Conservation (phyloP, 75 land plant genomes). For the Cryptomeria japonica region DNA sequence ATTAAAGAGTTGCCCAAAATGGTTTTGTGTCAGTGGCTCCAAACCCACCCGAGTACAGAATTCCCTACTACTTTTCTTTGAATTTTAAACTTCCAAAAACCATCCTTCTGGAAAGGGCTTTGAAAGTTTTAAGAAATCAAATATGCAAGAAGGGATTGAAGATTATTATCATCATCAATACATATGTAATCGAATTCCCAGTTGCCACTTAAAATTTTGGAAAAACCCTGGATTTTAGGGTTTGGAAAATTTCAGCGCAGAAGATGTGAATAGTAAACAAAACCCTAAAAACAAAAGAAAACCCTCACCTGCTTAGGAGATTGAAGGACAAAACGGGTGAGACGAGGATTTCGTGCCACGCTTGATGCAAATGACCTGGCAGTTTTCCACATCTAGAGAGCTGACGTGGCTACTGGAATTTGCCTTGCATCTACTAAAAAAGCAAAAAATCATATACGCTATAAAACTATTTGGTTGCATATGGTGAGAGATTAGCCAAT, state of each 20-base stretch:
- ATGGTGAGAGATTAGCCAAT: too few relatives aligned
- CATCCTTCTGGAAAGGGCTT: not conserved
- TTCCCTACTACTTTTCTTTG: not conserved
- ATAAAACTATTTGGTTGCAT: too few relatives aligned
- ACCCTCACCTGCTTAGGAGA: not conserved
- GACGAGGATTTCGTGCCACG: constrained; percentile 1
- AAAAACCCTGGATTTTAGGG: not conserved
- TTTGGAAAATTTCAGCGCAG: not conserved
- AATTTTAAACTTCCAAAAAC: not conserved
- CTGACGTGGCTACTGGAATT: not conserved
- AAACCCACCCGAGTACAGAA: not conserved
- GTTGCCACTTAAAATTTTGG: not conserved
- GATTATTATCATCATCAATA: not conserved
- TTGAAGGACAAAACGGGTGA: constrained; percentile 8
- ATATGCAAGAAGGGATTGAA: not conserved
- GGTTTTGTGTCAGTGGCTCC: not conserved
- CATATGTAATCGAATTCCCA: too few relatives aligned
- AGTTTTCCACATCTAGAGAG: not conserved
- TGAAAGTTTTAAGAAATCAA: not conserved
- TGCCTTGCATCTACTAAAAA: not conserved
- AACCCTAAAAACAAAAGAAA: not conserved
- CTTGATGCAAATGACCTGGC: not conserved
- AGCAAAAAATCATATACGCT: too few relatives aligned
- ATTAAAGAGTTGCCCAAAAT: not conserved
- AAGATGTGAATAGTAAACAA: not conserved